Base-by-base conservation (phyloP, 2,329 filamentous ascomycete genomes). In the Apiospora aurea region DNA sequence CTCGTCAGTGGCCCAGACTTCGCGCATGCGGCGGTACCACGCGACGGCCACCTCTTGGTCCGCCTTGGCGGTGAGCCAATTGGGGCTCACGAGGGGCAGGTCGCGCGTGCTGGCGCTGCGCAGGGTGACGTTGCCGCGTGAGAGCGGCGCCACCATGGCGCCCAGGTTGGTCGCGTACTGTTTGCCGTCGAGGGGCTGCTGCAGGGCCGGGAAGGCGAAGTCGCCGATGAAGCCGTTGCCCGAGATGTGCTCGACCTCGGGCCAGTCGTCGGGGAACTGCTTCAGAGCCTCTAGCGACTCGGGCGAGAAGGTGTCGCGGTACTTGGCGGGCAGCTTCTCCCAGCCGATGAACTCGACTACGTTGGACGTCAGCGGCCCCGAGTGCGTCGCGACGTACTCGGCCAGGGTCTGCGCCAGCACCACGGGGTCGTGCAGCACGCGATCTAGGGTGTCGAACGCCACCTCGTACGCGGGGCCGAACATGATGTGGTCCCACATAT, bases 211-310 rank as follows among this genome's bases (percentile, higher is more conserved):
- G 51, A 73, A 70, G 43, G 38, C 5, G 69, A 73, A 73, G 68
- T 73, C 69, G 43, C 72, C 71, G 44, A 74, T 72, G 69, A 70
- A 72, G 38, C 71, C 72, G 46, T 70, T 69, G 13, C 53, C 71
- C 21, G 69, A 53, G 67, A 72, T 51, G 61, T 71, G 70, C 68
- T 74, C 73, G 68, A 72, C 67, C 70, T 74, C 71, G 57, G 73
- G 73, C 71, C 71, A 74, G 67, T 74, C 73, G 57, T 51, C 73
- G 41, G 73, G 71, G 51, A 88, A 90, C 14, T 26, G 4, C 72
- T 89, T 89, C 41, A 90, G 88, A 34, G 90, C 73, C 16, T 75
- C 76, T 47, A 71, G 73, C 49, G 72, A 74, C 34, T 73, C 69
- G 14, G 67, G 1, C 8, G 72, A 73, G 57, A 70, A 73, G 41